phyloP scores from a whole-genome alignment of 2,329 filamentous ascomycete species.

The Setomelanomma holmii region DNA sequence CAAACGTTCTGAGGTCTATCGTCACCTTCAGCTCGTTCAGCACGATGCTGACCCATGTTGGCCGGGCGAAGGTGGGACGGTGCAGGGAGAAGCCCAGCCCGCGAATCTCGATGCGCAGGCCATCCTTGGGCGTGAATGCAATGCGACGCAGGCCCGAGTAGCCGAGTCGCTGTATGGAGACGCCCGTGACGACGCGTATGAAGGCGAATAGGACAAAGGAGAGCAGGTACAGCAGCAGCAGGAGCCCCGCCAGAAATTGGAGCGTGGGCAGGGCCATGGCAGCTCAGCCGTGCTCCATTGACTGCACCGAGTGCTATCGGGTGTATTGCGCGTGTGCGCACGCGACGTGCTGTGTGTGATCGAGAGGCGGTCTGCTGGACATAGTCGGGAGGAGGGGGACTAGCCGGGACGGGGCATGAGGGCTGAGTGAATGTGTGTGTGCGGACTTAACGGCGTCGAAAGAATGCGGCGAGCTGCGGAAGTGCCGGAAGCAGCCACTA shows the following conservation, averaged over 20 bases:
- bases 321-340: constrained; percentile 28
- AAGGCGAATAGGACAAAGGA: constrained; percentile 95
- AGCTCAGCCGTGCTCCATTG: constrained; percentile 35
- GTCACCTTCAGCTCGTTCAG: constrained; percentile 86
- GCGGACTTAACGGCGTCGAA: constrained; percentile 12
- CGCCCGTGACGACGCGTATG: constrained; percentile 86
- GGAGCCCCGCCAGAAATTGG: constrained; percentile 82
- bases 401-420: constrained; percentile 18
- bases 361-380: constrained; percentile 30
- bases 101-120: constrained; percentile 86
- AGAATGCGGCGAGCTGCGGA: constrained; percentile 21
- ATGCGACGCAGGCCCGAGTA: constrained; percentile 91
- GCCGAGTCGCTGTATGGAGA: constrained; percentile 95
- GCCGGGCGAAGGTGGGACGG: constrained; percentile 93
- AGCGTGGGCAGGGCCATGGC: constrained; percentile 55
- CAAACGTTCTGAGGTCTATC: constrained; percentile 74
- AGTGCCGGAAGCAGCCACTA: constrained; percentile 15
- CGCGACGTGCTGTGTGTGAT: constrained; percentile 33
- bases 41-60: constrained; percentile 93
- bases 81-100: constrained; percentile 88
- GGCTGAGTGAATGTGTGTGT: constrained; percentile 14
- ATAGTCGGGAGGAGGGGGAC: constrained; percentile 39
- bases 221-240: constrained; percentile 85
- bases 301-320: constrained; percentile 22
- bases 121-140: constrained; percentile 87